Evolutionary conservation across 225 moss, liverwort and hornwort genomes (phyloP).

Genomic region (Pleurozium schreberi): DNA sequence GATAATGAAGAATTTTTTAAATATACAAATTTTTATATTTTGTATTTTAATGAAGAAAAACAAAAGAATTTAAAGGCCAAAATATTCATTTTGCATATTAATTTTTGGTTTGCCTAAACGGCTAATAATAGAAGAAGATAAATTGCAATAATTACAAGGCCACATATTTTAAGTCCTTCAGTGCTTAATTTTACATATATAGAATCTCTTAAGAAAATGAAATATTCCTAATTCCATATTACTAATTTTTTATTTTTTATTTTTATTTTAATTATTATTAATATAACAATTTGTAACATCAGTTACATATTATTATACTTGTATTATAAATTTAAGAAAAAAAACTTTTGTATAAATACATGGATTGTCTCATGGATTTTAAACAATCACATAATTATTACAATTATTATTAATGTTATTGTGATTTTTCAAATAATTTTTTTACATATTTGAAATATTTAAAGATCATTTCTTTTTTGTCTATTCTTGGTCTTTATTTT

Average conservation of each 20-base stretch:
- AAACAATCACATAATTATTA: too few relatives aligned
- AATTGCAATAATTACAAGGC: not conserved
- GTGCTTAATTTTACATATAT: not conserved
- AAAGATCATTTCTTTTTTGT: not conserved
- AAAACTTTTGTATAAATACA: too few relatives aligned
- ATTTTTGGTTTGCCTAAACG: not conserved
- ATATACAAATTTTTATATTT: not conserved
- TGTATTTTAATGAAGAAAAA: not conserved
- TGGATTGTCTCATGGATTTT: too few relatives aligned
- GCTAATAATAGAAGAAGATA: not conserved
- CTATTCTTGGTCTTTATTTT: not conserved
- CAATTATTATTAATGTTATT: too few relatives aligned
- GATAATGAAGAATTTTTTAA: not conserved
- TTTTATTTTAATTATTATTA: not conserved
- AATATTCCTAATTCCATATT: not conserved
- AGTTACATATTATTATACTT: too few relatives aligned
- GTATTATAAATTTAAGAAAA: too few relatives aligned
- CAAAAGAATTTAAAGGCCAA: not conserved
- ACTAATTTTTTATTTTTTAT: not conserved
- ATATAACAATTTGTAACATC: fast-evolving
- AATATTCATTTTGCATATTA: not conserved
- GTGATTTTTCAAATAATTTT: too few relatives aligned
- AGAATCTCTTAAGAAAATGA: not conserved
- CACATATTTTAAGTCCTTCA: not conserved
- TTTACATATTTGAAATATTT: not conserved